Conservation (phyloP, 495 filamentous ascomycete genomes). For the Tuber brumale region DNA sequence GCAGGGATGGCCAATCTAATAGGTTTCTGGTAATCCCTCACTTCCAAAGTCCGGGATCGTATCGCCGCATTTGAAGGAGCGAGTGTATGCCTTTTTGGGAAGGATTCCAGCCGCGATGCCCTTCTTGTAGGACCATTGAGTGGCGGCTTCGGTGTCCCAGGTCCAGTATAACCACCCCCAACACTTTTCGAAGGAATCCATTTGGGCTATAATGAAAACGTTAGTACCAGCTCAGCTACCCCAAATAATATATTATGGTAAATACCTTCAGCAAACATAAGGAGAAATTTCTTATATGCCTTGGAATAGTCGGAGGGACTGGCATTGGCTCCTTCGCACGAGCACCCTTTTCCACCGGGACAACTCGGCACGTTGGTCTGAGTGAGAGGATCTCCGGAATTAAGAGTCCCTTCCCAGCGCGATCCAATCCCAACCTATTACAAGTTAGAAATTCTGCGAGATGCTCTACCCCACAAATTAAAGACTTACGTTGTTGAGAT, state of each 20-base stretch:
- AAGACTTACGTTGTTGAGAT: constrained; percentile 69
- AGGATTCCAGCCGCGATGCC: constrained; percentile 77
- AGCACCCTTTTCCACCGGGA: constrained; percentile 58
- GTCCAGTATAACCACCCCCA: constrained; percentile 99
- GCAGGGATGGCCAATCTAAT: constrained; percentile 45
- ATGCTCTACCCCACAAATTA: not conserved
- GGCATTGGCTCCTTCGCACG: constrained; percentile 69
- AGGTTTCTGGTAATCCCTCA: constrained; percentile 59
- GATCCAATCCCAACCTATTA: constrained; percentile 62
- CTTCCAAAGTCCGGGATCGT: constrained; percentile 64
- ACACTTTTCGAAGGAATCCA: constrained; percentile 79
- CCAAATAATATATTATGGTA: not conserved
- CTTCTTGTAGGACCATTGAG: constrained; percentile 91
- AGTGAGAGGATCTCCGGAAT: constrained; percentile 52
- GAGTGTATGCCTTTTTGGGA: constrained; percentile 68
- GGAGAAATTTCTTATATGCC: constrained; percentile 77
- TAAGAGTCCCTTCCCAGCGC: constrained; percentile 80
- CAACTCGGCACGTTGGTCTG: constrained; percentile 60
- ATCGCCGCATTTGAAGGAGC: constrained; percentile 66
- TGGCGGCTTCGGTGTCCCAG: constrained; percentile 68
- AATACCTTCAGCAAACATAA: constrained; percentile 68
- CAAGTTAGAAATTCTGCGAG: not conserved
- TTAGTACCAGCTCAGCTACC: not conserved
- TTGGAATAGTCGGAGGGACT: constrained; percentile 59
- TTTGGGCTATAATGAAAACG: constrained; percentile 58